These are phyloP conservation scores for Cladosporium sp. DNA, from an alignment of 2,329 filamentous ascomycete genomes.

Conservation along the genomic window DNA sequence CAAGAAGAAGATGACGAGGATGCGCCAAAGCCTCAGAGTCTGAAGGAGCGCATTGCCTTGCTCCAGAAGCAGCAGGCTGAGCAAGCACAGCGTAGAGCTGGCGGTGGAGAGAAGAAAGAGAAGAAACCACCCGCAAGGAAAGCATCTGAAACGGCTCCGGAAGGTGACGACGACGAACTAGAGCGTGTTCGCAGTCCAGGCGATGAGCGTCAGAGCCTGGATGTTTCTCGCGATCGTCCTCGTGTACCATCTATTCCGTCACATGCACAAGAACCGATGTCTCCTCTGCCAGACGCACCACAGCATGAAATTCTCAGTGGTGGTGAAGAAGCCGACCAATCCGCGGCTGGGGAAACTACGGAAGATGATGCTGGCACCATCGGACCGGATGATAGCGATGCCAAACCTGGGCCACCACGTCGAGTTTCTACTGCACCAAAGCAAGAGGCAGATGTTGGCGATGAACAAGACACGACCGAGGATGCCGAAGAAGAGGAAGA, in stretches of 20 bases:
- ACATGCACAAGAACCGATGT: conserved; percentile 35
- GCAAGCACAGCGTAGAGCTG: conserved; percentile 76
- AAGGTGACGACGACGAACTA: conserved; percentile 34
- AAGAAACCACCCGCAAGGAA: conserved; percentile 64
- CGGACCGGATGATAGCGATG: conserved; percentile 72
- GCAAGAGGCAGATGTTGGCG: conserved; percentile 43
- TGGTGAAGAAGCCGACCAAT: conserved; percentile 63
- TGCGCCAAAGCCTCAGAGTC: conserved; percentile 81
- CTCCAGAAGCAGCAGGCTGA: conserved; percentile 92
- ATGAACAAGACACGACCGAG: conserved; percentile 46
- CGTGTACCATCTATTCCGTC: conserved; percentile 34
- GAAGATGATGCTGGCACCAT: conserved; percentile 60
- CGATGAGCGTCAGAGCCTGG: conserved; percentile 36
- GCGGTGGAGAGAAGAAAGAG: conserved; percentile 79
- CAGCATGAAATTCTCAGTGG: conserved; percentile 56
- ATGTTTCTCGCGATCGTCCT: conserved; percentile 31
- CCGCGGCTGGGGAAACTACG: conserved; percentile 57
- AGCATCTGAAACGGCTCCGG: conserved; percentile 42
- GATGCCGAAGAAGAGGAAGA: conserved; percentile 59
- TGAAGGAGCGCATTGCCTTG: conserved; percentile 93
- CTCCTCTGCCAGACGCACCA: conserved; percentile 31
- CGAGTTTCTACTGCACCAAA: conserved; percentile 39
- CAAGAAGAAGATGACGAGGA: conserved; percentile 62
- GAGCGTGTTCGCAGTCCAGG: conserved; percentile 33
- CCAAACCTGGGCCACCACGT: conserved; percentile 44